These are phyloP conservation scores for Scheffersomyces parashehatae DNA, from an alignment of 1,139 yeast genomes.

Conservation along the genomic window DNA sequence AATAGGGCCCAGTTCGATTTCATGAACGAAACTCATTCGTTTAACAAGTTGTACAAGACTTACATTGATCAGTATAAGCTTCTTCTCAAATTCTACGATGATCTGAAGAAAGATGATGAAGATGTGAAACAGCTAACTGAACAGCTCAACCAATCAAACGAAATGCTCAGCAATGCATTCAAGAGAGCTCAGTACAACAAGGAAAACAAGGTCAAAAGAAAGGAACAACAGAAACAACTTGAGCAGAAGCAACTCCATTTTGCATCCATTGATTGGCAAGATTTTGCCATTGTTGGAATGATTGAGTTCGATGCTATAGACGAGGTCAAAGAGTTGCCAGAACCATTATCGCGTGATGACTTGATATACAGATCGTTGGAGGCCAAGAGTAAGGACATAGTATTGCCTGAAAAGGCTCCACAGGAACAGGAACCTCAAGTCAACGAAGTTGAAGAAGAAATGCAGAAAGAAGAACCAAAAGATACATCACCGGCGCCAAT, in stretches of 20 bases:
- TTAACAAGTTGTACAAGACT: conserved; percentile 51
- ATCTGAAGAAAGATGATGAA: conserved; percentile 7
- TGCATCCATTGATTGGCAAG: conserved; percentile 88
- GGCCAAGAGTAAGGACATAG: conserved; percentile 25
- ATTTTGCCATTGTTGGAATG: conserved; percentile 70
- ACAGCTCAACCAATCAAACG: conserved; percentile 18
- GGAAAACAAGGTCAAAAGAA: conserved; percentile 26
- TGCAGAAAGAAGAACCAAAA: conserved; percentile 1
- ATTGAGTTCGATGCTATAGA: conserved; percentile 70
- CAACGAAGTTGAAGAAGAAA: background rate
- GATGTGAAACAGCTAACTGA: conserved; percentile 6
- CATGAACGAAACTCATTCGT: conserved; percentile 58
- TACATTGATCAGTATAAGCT: conserved; percentile 59
- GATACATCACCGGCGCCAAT: conserved; percentile 4
- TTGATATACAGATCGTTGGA: conserved; percentile 64
- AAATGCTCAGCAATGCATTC: conserved; percentile 51
- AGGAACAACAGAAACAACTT: conserved; percentile 34
- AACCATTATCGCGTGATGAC: conserved; percentile 61
- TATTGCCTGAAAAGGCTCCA: conserved; percentile 4
- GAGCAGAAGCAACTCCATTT: conserved; percentile 46
- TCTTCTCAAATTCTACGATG: conserved; percentile 25
- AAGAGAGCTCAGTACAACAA: conserved; percentile 59
- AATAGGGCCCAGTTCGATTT: conserved; percentile 68
- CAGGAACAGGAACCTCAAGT: conserved; percentile 3
- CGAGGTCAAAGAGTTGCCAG: conserved; percentile 57